A percentile compares a stretch with the other conserved stretches of the same genome.
These are phyloP conservation scores for Nemophila menziesii DNA, from an alignment of 257 asterid genomes.

Conservation along the genomic window DNA sequence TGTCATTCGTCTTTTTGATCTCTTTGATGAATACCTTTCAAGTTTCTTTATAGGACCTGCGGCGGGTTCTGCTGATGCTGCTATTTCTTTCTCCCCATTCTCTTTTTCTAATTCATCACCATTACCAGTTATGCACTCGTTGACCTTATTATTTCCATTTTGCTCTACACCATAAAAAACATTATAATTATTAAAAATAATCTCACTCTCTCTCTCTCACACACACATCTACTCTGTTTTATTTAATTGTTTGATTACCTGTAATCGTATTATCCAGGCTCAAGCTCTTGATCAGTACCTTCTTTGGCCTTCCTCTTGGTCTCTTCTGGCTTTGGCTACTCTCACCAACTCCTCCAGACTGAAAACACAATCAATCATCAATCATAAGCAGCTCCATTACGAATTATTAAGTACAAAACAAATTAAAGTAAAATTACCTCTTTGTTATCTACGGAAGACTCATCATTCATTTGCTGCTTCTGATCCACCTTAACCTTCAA, in stretches of 20 bases:
- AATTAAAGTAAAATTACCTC: slow-evolving; percentile 22
- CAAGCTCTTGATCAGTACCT: slow-evolving; percentile 8
- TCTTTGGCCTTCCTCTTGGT: slow-evolving; percentile 51
- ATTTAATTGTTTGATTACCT: too few species aligned
- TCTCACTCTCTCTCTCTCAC: too few species aligned
- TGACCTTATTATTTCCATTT: slow-evolving; percentile 13
- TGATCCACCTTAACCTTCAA: slow-evolving; percentile 18
- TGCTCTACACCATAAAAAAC: slow-evolving; percentile 6
- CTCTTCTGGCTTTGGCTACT: slow-evolving; percentile 19
- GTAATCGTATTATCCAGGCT: slow-evolving; percentile 11
- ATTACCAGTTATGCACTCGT: slow-evolving; percentile 12
- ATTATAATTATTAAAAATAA: too few species aligned
- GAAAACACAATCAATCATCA: slow-evolving; percentile 29
- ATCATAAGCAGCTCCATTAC: not conserved
- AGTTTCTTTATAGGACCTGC: slow-evolving; percentile 13
- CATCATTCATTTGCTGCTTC: slow-evolving; percentile 20
- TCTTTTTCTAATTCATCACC: slow-evolving; percentile 3
- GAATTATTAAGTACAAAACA: not conserved
- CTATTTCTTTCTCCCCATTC: too few species aligned
- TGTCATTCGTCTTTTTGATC: slow-evolving; percentile 25
- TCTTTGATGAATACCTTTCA: slow-evolving; percentile 24
- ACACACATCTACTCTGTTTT: too few species aligned
- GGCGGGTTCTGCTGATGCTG: too few species aligned
- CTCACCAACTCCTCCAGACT: slow-evolving; percentile 17
- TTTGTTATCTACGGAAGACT: slow-evolving; percentile 9